These are phyloP conservation scores for Cornus kousa DNA, from an alignment of 148 eudicot species.

Conservation along the genomic window DNA sequence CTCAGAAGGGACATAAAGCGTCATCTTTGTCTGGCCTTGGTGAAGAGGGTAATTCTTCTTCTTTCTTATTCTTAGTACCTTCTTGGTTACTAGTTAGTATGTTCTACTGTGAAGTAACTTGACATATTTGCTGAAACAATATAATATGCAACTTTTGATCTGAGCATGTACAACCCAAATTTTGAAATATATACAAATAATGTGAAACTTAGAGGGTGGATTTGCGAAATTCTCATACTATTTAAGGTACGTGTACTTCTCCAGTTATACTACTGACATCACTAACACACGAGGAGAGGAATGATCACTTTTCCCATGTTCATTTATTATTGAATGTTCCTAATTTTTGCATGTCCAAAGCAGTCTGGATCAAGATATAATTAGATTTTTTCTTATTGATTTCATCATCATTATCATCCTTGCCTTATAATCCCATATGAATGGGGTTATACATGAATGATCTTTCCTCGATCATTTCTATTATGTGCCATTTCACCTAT, in stretches of 20 bases:
- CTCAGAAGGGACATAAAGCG: conserved; percentile 88
- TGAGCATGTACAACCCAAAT: neutral
- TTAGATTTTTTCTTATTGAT: neutral
- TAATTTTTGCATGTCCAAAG: no score
- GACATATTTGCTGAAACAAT: neutral
- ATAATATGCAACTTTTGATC: neutral
- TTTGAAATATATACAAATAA: neutral
- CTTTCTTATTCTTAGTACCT: neutral
- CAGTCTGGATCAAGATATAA: no score
- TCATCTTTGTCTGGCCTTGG: conserved; percentile 88
- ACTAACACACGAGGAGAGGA: no score
- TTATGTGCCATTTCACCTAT: no score
- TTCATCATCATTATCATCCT: neutral
- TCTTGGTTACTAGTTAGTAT: neutral
- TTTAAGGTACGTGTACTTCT: neutral
- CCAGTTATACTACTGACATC: neutral
- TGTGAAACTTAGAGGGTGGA: neutral
- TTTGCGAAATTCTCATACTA: neutral
- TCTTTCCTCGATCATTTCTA: no score
- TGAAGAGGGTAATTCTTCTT: conserved; percentile 58
- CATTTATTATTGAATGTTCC: no score
- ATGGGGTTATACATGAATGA: no score
- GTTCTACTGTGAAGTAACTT: neutral
- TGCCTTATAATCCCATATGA: no score
- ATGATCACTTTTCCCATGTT: no score